Conservation (phyloP, 805 yeast species). For the Candida incommunis region DNA sequence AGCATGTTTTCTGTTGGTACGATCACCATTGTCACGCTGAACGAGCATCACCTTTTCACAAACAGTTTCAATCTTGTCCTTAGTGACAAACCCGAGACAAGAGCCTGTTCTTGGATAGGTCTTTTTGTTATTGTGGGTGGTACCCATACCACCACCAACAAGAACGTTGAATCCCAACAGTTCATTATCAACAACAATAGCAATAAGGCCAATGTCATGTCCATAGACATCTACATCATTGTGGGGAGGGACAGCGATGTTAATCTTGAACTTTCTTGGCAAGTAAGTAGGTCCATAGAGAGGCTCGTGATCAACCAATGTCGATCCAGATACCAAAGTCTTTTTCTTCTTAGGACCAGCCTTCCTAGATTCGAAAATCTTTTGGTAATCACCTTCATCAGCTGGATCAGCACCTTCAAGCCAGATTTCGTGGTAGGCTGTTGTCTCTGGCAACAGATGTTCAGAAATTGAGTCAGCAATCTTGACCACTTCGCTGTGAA, state of each 20-base stretch:
- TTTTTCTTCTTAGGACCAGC: conserved; percentile 56
- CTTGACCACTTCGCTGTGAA: conserved; percentile 61
- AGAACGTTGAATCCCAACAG: conserved; percentile 75
- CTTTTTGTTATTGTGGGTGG: conserved; percentile 91
- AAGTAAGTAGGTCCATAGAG: conserved; percentile 73
- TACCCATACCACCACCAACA: conserved; percentile 99
- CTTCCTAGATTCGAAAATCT: conserved; percentile 47
- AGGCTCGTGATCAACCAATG: conserved; percentile 72
- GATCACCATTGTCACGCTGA: conserved; percentile 90
- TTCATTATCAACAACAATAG: conserved; percentile 48
- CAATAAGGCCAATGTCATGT: conserved; percentile 84
- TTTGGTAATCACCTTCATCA: conserved; percentile 54
- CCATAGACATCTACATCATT: conserved; percentile 96
- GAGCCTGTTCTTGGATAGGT: conserved; percentile 95
- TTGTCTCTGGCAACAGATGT: conserved; percentile 74
- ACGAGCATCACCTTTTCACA: conserved; percentile 89
- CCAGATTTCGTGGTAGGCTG: conserved; percentile 97
- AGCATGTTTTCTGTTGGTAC: conserved; percentile 93
- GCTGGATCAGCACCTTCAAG: conserved; percentile 67
- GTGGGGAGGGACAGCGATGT: conserved; percentile 88
- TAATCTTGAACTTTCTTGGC: conserved; percentile 92
- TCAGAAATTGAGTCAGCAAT: conserved; percentile 59
- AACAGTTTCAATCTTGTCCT: conserved; percentile 56
- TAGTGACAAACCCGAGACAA: conserved; percentile 58
- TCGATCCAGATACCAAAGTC: conserved; percentile 74